Conservation (phyloP, 2,329 filamentous ascomycete genomes). For the Curvularia spicifera region DNA sequence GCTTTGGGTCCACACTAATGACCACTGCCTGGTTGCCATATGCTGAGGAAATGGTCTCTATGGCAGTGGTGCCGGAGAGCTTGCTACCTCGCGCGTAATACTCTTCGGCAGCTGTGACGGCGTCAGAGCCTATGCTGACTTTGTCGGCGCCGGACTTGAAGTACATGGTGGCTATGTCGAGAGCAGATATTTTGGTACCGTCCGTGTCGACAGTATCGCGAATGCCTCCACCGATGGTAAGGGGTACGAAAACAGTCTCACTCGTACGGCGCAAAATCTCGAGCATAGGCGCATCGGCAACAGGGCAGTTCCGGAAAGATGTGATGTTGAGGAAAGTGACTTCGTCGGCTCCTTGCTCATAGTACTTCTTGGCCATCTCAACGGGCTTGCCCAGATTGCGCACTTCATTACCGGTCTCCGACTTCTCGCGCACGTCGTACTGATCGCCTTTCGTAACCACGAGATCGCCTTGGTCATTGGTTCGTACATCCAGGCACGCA, state of each 20-base stretch:
- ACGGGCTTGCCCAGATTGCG: constrained; percentile 97
- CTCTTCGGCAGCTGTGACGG: constrained; percentile 88
- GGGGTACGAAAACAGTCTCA: constrained; percentile 90
- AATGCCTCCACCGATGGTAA: constrained; percentile 96
- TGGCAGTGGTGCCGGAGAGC: constrained; percentile 82
- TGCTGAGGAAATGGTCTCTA: constrained; percentile 90
- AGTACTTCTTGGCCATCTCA: constrained; percentile 91
- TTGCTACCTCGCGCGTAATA: constrained; percentile 76
- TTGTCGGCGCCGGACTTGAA: constrained; percentile 98
- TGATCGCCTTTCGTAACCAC: constrained; percentile 99
- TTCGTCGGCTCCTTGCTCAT: constrained; percentile 95
- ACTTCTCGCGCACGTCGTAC: constrained; percentile 96
- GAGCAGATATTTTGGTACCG: constrained; percentile 82
- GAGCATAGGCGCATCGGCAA: constrained; percentile 93
- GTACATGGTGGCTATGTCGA: constrained; percentile 95
- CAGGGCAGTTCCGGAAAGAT: constrained; percentile 91
- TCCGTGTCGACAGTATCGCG: constrained; percentile 90
- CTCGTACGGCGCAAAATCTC: constrained; percentile 88
- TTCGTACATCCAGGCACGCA: constrained; percentile 92
- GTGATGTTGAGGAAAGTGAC: constrained; percentile 99
- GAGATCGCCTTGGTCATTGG: constrained; percentile 92
- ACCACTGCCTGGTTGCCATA: constrained; percentile 98
- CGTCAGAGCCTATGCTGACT: constrained; percentile 94
- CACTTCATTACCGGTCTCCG: constrained; percentile 65
- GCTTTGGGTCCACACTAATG: constrained; percentile 90